Evolutionary conservation across 225 moss, liverwort and hornwort species (phyloP).

Genomic region (Sphagnum tenellum): DNA sequence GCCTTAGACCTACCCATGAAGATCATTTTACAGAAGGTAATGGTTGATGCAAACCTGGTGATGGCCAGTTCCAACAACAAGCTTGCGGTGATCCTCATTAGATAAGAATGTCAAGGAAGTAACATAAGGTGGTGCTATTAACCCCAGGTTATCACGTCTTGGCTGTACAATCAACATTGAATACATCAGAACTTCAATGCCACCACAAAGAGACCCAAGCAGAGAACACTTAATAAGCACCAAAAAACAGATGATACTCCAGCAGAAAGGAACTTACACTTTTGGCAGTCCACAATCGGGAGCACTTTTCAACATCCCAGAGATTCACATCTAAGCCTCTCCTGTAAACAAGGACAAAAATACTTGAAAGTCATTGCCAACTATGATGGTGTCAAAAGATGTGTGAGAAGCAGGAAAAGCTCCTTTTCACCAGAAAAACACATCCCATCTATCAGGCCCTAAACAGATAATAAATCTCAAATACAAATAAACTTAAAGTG

Average conservation of each 20-base stretch:
- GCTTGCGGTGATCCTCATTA: constrained; percentile 58
- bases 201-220: too few relatives aligned
- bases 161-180: constrained; percentile 28
- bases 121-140: constrained; percentile 75
- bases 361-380: too few relatives aligned
- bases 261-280: constrained; percentile 33
- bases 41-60: constrained; percentile 51
- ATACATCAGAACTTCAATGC: too few relatives aligned
- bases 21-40: too few relatives aligned
- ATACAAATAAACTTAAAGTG: too few relatives aligned
- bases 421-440: too few relatives aligned
- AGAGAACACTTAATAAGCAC: too few relatives aligned
- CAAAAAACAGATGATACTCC: not conserved
- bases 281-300: constrained; percentile 78
- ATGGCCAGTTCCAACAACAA: constrained; percentile 84
- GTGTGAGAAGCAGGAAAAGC: too few relatives aligned
- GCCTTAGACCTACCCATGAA: too few relatives aligned
- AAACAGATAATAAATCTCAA: too few relatives aligned
- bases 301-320: constrained; percentile 62
- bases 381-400: too few relatives aligned
- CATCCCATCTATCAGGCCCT: too few relatives aligned
- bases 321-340: constrained; percentile 77
- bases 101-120: constrained; percentile 75
- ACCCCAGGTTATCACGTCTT: constrained; percentile 67
- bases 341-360: constrained; percentile 19